These are phyloP conservation scores for Microcyclospora pomicola DNA, from an alignment of 2,329 filamentous ascomycete genomes.

Conservation along the genomic window DNA sequence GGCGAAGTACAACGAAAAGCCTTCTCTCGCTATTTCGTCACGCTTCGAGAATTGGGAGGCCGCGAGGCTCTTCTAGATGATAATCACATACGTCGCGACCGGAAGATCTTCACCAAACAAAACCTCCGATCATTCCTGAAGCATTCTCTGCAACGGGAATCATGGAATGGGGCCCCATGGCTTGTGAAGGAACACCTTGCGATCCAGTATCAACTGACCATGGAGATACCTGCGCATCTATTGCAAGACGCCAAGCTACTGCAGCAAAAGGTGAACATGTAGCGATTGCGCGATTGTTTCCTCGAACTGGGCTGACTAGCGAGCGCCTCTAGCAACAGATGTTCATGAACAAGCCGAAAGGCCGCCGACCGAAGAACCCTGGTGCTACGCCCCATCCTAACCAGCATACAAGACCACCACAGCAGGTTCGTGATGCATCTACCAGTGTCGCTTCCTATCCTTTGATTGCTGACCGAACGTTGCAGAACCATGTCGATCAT, in stretches of 20 bases:
- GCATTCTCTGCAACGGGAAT: slow-evolving; percentile 79
- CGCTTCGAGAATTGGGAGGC: slow-evolving; percentile 48
- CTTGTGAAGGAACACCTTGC: slow-evolving; percentile 80
- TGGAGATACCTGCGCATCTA: slow-evolving; percentile 69
- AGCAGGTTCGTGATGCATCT: no score
- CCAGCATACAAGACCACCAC: no score
- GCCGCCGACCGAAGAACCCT: slow-evolving; percentile 10
- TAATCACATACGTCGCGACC: slow-evolving; percentile 69
- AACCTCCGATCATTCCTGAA: slow-evolving; percentile 90
- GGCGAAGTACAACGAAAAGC: slow-evolving; percentile 53
- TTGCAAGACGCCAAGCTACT: slow-evolving; percentile 58
- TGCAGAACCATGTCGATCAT: no score
- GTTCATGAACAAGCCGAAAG: slow-evolving; percentile 12
- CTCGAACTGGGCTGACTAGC: no score
- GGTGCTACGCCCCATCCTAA: slow-evolving; percentile 2
- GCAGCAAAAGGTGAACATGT: slow-evolving; percentile 9
- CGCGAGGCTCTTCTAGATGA: slow-evolving; percentile 70
- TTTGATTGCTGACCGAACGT: not conserved
- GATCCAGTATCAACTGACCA: slow-evolving; percentile 70
- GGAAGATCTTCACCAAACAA: slow-evolving; percentile 86
- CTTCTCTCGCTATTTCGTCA: slow-evolving; percentile 69
- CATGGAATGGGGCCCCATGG: slow-evolving; percentile 96
- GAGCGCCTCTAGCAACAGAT: slow-evolving; percentile 8
- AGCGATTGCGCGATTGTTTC: no score
- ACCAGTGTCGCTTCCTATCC: no score